Evolutionary conservation across 1,284 basidiomycete species (phyloP).

Genomic region (Mycena sp.): DNA sequence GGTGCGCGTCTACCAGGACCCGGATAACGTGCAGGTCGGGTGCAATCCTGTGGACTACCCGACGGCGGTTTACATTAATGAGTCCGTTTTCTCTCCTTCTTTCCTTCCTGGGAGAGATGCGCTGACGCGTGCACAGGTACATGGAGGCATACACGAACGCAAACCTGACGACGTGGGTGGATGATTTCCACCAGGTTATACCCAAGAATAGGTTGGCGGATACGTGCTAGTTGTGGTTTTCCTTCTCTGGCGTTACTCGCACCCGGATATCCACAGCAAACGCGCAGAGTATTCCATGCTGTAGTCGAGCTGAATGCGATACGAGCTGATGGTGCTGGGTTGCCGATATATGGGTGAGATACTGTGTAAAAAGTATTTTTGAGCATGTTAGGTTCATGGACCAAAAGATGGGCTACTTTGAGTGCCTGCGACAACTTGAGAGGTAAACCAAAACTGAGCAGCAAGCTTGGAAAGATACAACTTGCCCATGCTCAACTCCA

Average conservation of each 20-base stretch:
- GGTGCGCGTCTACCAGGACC: constrained; percentile 74
- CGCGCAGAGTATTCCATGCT: constrained; percentile 3
- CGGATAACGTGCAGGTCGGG: constrained; percentile 67
- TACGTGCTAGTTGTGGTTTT: constrained; percentile 18
- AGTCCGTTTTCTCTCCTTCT: constrained; percentile 45
- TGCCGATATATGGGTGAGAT: constrained; percentile 5
- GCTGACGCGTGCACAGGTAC: no score
- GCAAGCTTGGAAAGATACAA: constrained; percentile 3
- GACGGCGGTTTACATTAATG: constrained; percentile 68
- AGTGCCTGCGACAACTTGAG: constrained; percentile 1
- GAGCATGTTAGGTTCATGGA: constrained; percentile 8
- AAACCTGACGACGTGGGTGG: constrained; percentile 28
- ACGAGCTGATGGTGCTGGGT: constrained; percentile 15
- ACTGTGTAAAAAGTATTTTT: constrained; percentile 4
- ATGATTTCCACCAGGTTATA: constrained; percentile 20
- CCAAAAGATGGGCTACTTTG: constrained; percentile 11
- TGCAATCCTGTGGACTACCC: constrained; percentile 78
- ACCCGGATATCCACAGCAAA: background rate
- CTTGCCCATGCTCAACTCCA: background rate
- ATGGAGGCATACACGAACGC: constrained; percentile 33
- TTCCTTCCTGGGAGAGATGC: no score
- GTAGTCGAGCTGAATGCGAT: constrained; percentile 5
- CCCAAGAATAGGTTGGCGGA: constrained; percentile 24
- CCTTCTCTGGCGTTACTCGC: constrained; percentile 2
- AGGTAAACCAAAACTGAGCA: constrained; percentile 2